A percentile compares a stretch with the other conserved stretches of the same genome.
Evolutionary conservation across 139 green algal genomes (phyloP).

Genomic region (Haematococcus sp.): DNA sequence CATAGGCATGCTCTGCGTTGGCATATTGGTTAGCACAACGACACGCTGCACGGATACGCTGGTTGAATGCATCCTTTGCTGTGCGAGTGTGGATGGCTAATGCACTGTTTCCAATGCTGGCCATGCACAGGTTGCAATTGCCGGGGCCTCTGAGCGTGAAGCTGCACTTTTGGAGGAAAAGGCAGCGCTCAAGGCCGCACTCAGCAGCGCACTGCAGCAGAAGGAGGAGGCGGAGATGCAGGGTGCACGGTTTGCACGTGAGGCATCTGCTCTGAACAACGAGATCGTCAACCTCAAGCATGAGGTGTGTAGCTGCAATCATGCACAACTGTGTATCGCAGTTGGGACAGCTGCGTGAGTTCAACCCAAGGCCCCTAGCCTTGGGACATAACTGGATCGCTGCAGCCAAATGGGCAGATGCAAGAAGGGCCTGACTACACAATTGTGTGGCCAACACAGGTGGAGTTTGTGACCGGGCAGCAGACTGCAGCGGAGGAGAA

Average conservation of each 20-base stretch:
- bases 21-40: no score
- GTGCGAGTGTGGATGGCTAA: no score
- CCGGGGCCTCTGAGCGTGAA: not conserved
- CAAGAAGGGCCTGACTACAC: not conserved
- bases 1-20: no score
- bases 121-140: no score
- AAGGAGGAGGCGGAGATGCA: conserved; percentile 7
- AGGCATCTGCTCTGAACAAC: conserved; percentile 24
- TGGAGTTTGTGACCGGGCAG: conserved; percentile 23
- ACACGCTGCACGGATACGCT: no score
- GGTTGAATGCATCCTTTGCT: no score
- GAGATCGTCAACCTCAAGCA: conserved; percentile 38
- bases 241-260: conserved; percentile 3
- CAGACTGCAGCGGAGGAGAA: conserved; percentile 9
- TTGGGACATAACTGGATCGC: no score
- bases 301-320: conserved; percentile 13
- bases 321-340: not conserved
- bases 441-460: no score
- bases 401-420: not conserved
- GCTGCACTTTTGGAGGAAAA: not conserved
- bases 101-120: no score
- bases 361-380: no score
- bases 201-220: not conserved
- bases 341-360: no score
- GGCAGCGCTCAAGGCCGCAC: conserved; percentile 8